A percentile compares a stretch with the other conserved stretches of the same genome.
These are phyloP conservation scores for Fusarium vanettenii DNA, from an alignment of 2,329 filamentous ascomycete species.

Conservation along the genomic window DNA sequence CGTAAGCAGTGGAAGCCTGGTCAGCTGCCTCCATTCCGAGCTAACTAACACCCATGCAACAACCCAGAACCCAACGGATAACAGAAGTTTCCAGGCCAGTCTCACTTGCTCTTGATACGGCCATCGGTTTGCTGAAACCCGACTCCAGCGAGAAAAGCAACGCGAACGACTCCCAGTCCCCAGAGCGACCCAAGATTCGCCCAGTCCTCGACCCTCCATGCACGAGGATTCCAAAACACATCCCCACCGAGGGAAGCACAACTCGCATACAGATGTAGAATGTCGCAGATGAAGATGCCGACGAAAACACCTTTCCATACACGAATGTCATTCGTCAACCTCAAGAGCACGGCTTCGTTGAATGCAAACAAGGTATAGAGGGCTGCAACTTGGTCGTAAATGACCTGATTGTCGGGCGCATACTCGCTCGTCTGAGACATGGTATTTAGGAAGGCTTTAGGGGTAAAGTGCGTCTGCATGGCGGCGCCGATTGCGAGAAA, in stretches of 20 bases:
- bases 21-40: not conserved
- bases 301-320: conserved; percentile 17
- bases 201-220: conserved; percentile 36
- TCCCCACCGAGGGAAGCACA: conserved; percentile 13
- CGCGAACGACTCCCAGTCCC: conserved; percentile 23
- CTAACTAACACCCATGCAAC: not conserved
- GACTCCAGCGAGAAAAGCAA: conserved; percentile 27
- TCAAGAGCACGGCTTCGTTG: conserved; percentile 27
- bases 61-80: too few species aligned
- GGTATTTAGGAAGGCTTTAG: conserved; percentile 16
- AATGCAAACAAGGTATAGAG: conserved; percentile 32
- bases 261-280: conserved; percentile 26
- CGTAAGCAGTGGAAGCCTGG: not conserved
- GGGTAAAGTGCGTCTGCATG: conserved; percentile 7
- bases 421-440: conserved; percentile 22
- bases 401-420: conserved; percentile 26
- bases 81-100: not conserved
- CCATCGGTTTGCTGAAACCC: not conserved
- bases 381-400: conserved; percentile 33
- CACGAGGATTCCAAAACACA: conserved; percentile 17
- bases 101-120: not conserved
- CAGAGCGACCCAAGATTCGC: conserved; percentile 30
- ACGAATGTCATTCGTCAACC: conserved; percentile 16
- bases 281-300: conserved; percentile 28
- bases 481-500: conserved; percentile 7